A percentile compares a stretch with the other conserved stretches of the same genome.
These are phyloP conservation scores for Spinellus fusiger DNA, from an alignment of 192 early-diverging fungal species.

Conservation along the genomic window DNA sequence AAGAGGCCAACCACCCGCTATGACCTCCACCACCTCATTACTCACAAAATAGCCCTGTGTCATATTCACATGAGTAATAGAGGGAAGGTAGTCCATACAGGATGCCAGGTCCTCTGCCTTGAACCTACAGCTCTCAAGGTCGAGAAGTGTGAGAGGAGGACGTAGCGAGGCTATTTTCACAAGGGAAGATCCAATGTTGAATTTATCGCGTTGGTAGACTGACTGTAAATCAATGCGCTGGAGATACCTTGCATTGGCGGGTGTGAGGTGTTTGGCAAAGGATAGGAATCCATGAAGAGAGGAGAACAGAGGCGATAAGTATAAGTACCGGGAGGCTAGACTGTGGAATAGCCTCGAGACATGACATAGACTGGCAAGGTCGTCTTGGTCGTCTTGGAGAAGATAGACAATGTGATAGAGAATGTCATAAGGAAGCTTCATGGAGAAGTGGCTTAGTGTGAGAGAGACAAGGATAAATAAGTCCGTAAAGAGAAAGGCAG, in stretches of 20 bases:
- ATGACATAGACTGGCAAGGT: not conserved
- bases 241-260: not conserved
- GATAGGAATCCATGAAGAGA: not conserved
- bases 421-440: not conserved
- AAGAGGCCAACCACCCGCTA: not conserved
- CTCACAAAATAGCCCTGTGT: not conserved
- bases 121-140: not conserved
- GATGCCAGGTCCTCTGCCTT: not conserved
- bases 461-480: too few relatives aligned
- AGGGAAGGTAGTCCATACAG: not conserved
- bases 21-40: not conserved
- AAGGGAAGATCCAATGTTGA: not conserved
- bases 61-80: not conserved
- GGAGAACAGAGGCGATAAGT: not conserved
- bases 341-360: not conserved
- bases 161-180: not conserved
- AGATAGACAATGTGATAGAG: not conserved
- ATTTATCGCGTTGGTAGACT: not conserved
- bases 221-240: not conserved
- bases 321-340: not conserved
- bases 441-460: too few relatives aligned
- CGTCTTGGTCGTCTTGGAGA: not conserved
- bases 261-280: not conserved
- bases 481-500: too few relatives aligned
- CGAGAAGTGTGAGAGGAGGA: not conserved